These are phyloP conservation scores for Candolleomyces aberdarensis DNA, from an alignment of 768 basidiomycete species.

Conservation along the genomic window DNA sequence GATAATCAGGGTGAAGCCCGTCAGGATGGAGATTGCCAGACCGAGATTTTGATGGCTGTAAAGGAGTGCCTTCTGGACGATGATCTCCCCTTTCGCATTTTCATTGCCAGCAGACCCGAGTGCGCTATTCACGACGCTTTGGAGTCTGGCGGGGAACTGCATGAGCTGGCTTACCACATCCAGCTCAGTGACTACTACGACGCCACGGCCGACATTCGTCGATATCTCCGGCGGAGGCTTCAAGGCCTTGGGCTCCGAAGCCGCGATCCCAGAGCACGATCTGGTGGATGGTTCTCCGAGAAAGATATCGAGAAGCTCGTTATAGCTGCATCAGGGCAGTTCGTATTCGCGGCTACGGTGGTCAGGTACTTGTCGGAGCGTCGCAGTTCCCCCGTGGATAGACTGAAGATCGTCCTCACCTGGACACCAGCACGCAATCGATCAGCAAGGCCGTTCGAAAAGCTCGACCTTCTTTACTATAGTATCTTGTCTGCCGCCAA, in stretches of 20 bases:
- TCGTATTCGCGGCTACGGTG: constrained; percentile 12
- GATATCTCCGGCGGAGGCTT: not conserved
- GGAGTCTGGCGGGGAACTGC: not conserved
- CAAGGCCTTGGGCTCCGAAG: not conserved
- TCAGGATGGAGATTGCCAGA: too few species aligned
- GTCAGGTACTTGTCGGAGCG: constrained; percentile 14
- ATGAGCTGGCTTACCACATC: not conserved
- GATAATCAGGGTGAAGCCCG: not conserved
- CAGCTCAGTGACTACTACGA: constrained; percentile 1
- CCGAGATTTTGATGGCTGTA: constrained; percentile 8
- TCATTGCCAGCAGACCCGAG: constrained; percentile 16
- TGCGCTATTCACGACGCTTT: constrained; percentile 5
- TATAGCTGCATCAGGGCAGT: constrained; percentile 7
- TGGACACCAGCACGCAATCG: not conserved
- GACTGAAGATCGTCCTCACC: not conserved
- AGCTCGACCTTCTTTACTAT: constrained; percentile 7
- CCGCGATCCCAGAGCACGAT: too few species aligned
- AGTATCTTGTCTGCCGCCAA: not conserved
- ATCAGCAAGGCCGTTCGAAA: not conserved
- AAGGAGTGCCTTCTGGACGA: not conserved
- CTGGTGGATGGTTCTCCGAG: constrained; percentile 9
- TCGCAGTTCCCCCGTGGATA: not conserved
- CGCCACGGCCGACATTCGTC: constrained; percentile 1
- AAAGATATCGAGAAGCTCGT: not conserved
- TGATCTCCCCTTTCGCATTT: constrained; percentile 6